phyloP scores from a whole-genome alignment of 2,329 filamentous ascomycete genomes.

The Tricladium varicosporioides region DNA sequence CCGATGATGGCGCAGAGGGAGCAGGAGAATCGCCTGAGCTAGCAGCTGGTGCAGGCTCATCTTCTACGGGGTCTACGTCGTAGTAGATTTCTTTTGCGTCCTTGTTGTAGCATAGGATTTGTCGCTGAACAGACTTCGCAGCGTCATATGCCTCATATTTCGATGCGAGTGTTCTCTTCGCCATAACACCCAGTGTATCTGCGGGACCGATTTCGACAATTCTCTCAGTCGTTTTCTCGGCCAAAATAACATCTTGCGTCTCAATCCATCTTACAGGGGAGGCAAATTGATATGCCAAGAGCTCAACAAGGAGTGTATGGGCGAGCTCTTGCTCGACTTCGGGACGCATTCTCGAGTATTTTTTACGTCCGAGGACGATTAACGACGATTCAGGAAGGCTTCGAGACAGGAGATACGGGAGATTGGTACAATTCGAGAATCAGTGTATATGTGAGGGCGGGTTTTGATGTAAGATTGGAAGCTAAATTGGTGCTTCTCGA shows the following conservation, averaged over 20 bases:
- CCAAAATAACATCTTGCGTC: slow-evolving; percentile 98
- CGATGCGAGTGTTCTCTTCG: slow-evolving; percentile 88
- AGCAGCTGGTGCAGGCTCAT: slow-evolving; percentile 69
- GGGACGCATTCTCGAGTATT: slow-evolving; percentile 73
- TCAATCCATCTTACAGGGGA: slow-evolving; percentile 99
- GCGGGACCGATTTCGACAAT: slow-evolving; percentile 97
- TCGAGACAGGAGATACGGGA: slow-evolving; percentile 3
- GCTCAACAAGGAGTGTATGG: slow-evolving; percentile 96
- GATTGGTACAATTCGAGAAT: slow-evolving; percentile 4
- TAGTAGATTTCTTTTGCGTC: slow-evolving; percentile 99
- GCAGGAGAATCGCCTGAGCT: slow-evolving; percentile 33
- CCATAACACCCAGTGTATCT: slow-evolving; percentile 96
- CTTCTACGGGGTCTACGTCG: slow-evolving; percentile 91
- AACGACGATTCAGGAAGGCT: slow-evolving; percentile 14
- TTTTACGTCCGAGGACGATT: slow-evolving; percentile 32
- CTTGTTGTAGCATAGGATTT: slow-evolving; percentile 99
- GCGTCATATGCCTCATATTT: slow-evolving; percentile 99
- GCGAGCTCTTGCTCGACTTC: slow-evolving; percentile 99
- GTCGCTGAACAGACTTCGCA: slow-evolving; percentile 90
- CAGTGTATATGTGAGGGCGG: slow-evolving; percentile 4
- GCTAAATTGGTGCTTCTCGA: slow-evolving; percentile 12
- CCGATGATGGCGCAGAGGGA: slow-evolving; percentile 38
- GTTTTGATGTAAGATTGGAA: slow-evolving; percentile 5
- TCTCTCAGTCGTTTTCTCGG: slow-evolving; percentile 91
- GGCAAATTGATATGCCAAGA: slow-evolving; percentile 98